Evolutionary conservation across 148 eudicot genomes (phyloP).

Genomic region (Bassia scoparia): DNA sequence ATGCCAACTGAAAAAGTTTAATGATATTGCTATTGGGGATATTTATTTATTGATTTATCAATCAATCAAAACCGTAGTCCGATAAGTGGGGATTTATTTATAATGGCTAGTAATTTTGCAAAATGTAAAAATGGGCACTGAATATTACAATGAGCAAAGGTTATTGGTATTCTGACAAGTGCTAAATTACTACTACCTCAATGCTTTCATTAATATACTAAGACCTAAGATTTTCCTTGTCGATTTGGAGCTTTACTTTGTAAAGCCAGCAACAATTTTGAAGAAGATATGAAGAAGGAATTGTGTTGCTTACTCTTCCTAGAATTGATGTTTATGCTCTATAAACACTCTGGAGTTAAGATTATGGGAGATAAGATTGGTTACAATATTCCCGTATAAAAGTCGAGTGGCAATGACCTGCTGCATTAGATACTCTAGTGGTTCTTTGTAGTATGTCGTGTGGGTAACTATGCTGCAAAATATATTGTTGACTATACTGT

Average conservation of each 20-base stretch:
- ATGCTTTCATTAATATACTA: neutral
- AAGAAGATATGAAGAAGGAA: neutral
- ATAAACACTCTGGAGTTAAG: neutral
- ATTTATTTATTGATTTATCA: too few relatives aligned
- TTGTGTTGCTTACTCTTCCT: neutral
- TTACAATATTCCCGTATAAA: neutral
- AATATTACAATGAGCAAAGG: neutral
- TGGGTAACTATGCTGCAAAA: conserved; percentile 1
- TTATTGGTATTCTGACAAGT: neutral
- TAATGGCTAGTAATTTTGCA: neutral
- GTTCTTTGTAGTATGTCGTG: neutral
- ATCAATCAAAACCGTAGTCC: too few relatives aligned
- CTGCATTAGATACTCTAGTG: neutral
- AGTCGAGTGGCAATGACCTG: neutral
- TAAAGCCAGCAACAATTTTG: neutral
- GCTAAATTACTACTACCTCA: neutral
- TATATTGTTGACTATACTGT: conserved; percentile 1
- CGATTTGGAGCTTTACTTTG: neutral
- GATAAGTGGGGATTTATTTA: too few relatives aligned
- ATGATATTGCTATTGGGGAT: neutral
- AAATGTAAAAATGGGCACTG: neutral
- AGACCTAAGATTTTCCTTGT: neutral
- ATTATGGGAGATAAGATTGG: neutral
- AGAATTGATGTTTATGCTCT: neutral
- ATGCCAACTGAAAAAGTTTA: neutral